A percentile compares a stretch with the other conserved stretches of the same genome.
These are phyloP conservation scores for Cyathus olla DNA, from an alignment of 1,284 basidiomycete species.

Conservation along the genomic window DNA sequence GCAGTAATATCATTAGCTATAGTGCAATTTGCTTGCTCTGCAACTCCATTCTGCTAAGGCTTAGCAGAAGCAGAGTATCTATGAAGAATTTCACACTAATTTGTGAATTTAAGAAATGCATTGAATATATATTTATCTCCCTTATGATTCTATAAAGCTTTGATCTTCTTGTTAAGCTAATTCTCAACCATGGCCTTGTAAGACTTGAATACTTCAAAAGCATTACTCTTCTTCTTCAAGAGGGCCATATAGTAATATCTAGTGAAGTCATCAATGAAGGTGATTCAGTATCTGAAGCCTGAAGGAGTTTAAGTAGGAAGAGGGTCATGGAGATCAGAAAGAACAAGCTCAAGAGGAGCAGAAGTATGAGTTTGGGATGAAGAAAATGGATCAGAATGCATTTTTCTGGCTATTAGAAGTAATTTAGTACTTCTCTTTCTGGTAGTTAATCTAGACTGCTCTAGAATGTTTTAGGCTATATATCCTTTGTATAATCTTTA, in stretches of 20 bases:
- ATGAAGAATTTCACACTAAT: slow-evolving; percentile 5
- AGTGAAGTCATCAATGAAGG: slow-evolving; percentile 44
- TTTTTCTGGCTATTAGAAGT: slow-evolving; percentile 39
- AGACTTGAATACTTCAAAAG: slow-evolving; percentile 34
- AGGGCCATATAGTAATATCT: slow-evolving; percentile 24
- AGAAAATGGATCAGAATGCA: slow-evolving; percentile 25
- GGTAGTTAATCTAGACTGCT: no score
- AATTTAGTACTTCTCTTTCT: no score
- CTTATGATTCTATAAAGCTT: slow-evolving; percentile 35
- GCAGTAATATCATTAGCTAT: slow-evolving; percentile 1
- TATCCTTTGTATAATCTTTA: no score
- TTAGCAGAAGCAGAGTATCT: not conserved
- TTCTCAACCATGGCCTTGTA: slow-evolving; percentile 43
- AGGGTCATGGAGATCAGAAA: slow-evolving; percentile 47
- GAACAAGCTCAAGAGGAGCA: slow-evolving; percentile 36
- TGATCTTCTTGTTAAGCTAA: slow-evolving; percentile 33
- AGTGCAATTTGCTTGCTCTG: not conserved
- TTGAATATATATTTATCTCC: slow-evolving; percentile 5
- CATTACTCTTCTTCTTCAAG: slow-evolving; percentile 43
- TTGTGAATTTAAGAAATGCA: slow-evolving; percentile 5
- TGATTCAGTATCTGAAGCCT: slow-evolving; percentile 44
- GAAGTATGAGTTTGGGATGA: slow-evolving; percentile 2
- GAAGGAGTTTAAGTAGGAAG: slow-evolving; percentile 25
- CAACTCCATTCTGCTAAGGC: slow-evolving; percentile 6
- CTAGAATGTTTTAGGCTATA: no score